Base-by-base conservation (phyloP, 148 eudicot genomes). In the Persicaria tinctoria region DNA sequence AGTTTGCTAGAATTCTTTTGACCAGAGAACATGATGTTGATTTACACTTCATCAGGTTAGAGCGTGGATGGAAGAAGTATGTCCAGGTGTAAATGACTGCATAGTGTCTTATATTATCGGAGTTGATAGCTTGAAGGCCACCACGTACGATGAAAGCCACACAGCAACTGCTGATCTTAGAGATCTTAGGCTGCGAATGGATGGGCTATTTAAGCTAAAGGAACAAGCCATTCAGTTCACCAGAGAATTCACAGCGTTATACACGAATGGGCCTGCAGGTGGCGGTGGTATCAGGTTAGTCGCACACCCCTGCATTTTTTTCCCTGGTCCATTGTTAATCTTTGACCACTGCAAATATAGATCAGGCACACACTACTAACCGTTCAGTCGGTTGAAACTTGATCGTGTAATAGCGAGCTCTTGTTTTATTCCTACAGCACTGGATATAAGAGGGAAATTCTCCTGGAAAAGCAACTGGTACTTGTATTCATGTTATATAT, bases 251-350 rank as follows among this genome's bases (percentile, higher is more conserved):
- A 87, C 80, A 68, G 99, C 97, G 72, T 82, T 95, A 54, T 95
- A 95, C 81, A 95, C 99, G 55, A 95, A 95, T 84, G 99, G 99
- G 16, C 97, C 99, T 64, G 97, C 97, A 56, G 92, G 97, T 73
- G 96, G 99, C 76, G 99, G 99, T 41, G 99, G 99, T 59, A 88
- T 95, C 82, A 95, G 97, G 98, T 87, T 78, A 44, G 44, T 32
- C 11, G 45, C 45, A 23, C 8, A 73, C 41, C 9, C 38, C 14
- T 51, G 32, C 9, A 32, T 49, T 56, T 14, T 1, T 14, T 46
- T 44, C 17, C 70, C 46, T 2, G 64, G 38, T 59, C 12, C 64
- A 59, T 59, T 59, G 64, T 8, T 18, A 7, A 59, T 60, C 68
- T 60, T 32, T 53, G 64, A 53, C 62, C 38, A 2, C 41, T 60